Evolutionary conservation across 192 early-diverging fungal genomes (phyloP).

Genomic region (Coemansia sp.): DNA sequence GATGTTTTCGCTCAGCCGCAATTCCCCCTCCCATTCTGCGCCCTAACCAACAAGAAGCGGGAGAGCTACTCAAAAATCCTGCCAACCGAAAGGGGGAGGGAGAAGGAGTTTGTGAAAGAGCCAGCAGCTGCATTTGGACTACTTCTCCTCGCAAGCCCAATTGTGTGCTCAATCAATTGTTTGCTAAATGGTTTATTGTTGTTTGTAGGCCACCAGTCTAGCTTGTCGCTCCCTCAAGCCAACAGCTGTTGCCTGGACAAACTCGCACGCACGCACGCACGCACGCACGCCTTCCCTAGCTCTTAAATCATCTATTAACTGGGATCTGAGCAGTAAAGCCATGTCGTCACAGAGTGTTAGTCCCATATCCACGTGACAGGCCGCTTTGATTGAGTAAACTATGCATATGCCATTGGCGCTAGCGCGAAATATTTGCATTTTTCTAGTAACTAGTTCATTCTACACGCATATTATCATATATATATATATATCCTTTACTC

Average conservation of each 20-base stretch:
- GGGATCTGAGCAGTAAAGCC: neutral
- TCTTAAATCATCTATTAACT: neutral
- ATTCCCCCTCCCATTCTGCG: constrained; percentile 53
- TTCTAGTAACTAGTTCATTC: no score
- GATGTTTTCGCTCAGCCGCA: constrained; percentile 54
- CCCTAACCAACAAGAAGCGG: neutral
- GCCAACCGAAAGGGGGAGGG: neutral
- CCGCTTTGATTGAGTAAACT: neutral
- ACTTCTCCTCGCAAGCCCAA: neutral
- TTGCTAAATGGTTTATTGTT: neutral
- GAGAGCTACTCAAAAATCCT: neutral
- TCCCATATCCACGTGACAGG: neutral
- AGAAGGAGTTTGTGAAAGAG: neutral
- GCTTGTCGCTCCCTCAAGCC: neutral
- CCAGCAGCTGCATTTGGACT: constrained; percentile 4
- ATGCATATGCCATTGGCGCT: neutral
- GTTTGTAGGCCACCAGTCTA: neutral
- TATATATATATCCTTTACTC: neutral
- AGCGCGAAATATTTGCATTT: neutral
- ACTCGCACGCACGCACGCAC: neutral
- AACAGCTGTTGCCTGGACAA: neutral
- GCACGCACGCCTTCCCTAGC: no score
- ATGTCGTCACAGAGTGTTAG: neutral
- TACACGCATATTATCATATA: neutral
- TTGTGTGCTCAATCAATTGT: neutral